Conservation (phyloP, 2,329 filamentous ascomycete genomes). For the Phyllosticta citrichinensis region DNA sequence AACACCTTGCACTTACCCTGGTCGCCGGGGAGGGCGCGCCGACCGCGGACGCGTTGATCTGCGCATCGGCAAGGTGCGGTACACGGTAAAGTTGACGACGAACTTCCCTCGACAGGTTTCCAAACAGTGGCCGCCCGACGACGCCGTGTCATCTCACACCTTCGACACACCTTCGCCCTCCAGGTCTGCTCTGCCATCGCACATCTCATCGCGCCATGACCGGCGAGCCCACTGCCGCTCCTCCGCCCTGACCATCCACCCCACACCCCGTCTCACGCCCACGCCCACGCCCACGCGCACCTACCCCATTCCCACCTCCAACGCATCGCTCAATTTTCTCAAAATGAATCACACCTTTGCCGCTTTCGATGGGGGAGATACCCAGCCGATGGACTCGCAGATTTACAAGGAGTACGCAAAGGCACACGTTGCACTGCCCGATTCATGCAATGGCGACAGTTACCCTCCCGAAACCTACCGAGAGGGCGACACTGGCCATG, state of each 20-base stretch:
- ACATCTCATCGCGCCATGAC: not conserved
- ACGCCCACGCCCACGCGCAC: slow-evolving; percentile 1
- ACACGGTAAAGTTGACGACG: not conserved
- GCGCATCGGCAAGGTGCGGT: not conserved
- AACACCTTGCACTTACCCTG: not conserved
- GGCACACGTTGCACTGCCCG: slow-evolving; percentile 10
- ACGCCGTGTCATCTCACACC: not conserved
- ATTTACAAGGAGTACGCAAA: slow-evolving; percentile 33
- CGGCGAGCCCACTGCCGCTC: not conserved
- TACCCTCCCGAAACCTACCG: not conserved
- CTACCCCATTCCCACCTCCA: not conserved
- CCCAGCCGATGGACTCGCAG: slow-evolving; percentile 37
- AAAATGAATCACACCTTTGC: slow-evolving; percentile 29
- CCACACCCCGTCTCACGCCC: slow-evolving; percentile 4
- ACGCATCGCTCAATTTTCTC: not conserved
- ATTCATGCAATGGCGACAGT: not conserved
- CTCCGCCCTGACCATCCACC: slow-evolving; percentile 2
- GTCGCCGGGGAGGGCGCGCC: not conserved
- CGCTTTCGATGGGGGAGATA: slow-evolving; percentile 34
- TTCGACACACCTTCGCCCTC: not conserved
- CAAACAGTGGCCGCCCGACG: not conserved
- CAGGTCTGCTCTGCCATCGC: not conserved
- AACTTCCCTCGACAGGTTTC: not conserved
- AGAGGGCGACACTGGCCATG: slow-evolving; percentile 21
- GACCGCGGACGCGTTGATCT: not conserved